Evolutionary conservation across 1,139 yeast species (phyloP), one percentile per base, ranked within the genome.

Genomic region (Scheffersomyces quercinus): DNA sequence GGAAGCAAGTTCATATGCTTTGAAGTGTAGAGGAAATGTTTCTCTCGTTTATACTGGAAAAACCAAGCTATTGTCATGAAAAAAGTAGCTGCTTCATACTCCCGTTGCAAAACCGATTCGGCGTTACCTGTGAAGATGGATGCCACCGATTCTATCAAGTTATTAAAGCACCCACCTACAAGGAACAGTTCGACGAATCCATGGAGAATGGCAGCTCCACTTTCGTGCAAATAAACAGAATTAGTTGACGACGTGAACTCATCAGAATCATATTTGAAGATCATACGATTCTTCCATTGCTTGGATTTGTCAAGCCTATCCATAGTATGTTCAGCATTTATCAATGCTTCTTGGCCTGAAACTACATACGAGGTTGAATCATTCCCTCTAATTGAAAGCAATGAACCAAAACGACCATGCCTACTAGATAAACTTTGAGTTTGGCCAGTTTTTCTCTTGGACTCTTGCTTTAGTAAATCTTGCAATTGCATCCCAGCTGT

Each of bases 341-440:
- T 56, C 8, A 86, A 59, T 2, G 85, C 88, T 49, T 81, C 82
- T 51, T 88, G 91, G 4, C 97, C 96, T 1, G 96, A 82, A 8
- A 74, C 64, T 0, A 89, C 81, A 12, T 88, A 81, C 26, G 88
- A 67, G 37, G 86, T 73, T 7, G 77, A 79, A 46, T 77, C 74
- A 44, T 78, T 79, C 11, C 76, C 72, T 47, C 83, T 81, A 28
- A 90, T 73, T 1, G 96, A 84, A 9, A 90, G 64, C 51, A 91
- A 70, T 0, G 98, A 83, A 1, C 99, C 99, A 68, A 93, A 93
- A 36, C 96, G 75, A 3, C 95, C 93, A 59, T 93, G 99, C 42
- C 99, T 76, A 0, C 91, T 79, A 1, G 86, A 80, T 4, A 81
- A 70, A 41, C 75, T 70, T 51, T 75, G 78, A 13, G 77, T 71